Conservation (phyloP, 768 basidiomycete species). For the Trametes meyenii region DNA sequence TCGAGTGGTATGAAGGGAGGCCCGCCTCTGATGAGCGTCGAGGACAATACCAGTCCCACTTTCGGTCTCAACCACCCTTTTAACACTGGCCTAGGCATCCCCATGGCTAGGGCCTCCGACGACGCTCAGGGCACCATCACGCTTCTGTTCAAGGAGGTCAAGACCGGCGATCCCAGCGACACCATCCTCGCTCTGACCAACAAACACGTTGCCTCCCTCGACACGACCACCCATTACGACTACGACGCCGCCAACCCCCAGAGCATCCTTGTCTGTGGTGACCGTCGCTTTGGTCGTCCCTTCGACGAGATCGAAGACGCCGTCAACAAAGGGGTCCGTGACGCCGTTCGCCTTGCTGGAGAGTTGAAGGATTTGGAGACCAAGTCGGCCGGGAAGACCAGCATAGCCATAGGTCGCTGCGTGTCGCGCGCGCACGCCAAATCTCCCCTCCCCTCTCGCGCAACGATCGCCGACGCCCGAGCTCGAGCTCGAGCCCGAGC, state of each 20-base stretch:
- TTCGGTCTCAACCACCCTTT: constrained; percentile 18
- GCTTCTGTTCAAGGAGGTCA: constrained; percentile 28
- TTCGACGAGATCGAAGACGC: constrained; percentile 27
- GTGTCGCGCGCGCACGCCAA: too few relatives aligned
- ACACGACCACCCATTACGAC: constrained; percentile 33
- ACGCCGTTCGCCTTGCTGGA: constrained; percentile 31
- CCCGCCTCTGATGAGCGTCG: too few relatives aligned
- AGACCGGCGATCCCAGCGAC: constrained; percentile 27
- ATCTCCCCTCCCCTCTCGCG: too few relatives aligned
- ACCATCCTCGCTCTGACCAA: constrained; percentile 28
- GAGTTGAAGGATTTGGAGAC: constrained; percentile 23
- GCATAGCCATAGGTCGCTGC: too few relatives aligned
- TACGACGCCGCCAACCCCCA: constrained; percentile 32
- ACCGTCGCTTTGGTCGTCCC: constrained; percentile 17
- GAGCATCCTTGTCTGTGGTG: constrained; percentile 36
- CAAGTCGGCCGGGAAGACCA: too few relatives aligned
- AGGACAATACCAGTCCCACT: too few relatives aligned
- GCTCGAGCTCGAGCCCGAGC: too few relatives aligned
- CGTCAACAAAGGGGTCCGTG: constrained; percentile 16
- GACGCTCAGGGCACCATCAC: constrained; percentile 33
- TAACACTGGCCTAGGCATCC: constrained; percentile 39
- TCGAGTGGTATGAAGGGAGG: constrained; percentile 44
- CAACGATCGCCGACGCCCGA: too few relatives aligned
- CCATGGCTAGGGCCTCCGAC: constrained; percentile 29
- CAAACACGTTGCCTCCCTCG: constrained; percentile 27